Base-by-base conservation (phyloP, 139 green algal genomes). In the Tetradesmus lagerheimii region DNA sequence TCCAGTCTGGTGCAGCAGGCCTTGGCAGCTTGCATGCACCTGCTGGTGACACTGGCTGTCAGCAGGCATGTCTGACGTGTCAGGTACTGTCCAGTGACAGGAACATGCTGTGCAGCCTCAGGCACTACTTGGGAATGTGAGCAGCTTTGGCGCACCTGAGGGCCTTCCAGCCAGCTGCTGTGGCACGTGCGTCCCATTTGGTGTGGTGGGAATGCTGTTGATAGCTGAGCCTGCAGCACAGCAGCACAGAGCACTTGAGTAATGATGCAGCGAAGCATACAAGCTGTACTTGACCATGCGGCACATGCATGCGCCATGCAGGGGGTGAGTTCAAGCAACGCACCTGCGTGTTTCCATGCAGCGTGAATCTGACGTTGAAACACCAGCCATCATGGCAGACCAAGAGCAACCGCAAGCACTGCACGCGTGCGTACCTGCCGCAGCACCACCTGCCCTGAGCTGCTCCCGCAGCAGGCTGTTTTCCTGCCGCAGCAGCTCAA, bases 401-500 rank as follows among this genome's bases (percentile, higher is more conserved):
- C 57, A 71, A 71, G 57, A 6, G 8, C 57, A 5, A 76, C 18
- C 35, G 12, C 4, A 31, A 23, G 37, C 39, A 2, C 20, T 37
- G 37, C 47, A n/a, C 18, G 15, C 50, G 45, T 20, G n/a, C 35
- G 35, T 62, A 34, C 45, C 85, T 38, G 12, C 77, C 38, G 50
- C 57, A 66, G 31, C 80, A 23, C 64, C 88, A 0, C 93, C 91
- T 37, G 82, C 29, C 20, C 80, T 85, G 1, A 94, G 29, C 85
- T 93, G 86, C 85, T 95, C 94, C 82, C 92, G 86, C 57, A 95
- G 85, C 89, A 94, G 92, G 0, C n/a, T 29, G 86, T 94, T 94
- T 75, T 95, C 92, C 50, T 94, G 89, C 1, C 96, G 89, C 79
- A 98, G 92, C 91, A 97, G 93, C 80, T 94, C 93, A 38, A 97